Evolutionary conservation across 192 early-diverging fungal species (phyloP), one percentile per base, ranked within the genome.

Genomic region (Dissophora ornata): DNA sequence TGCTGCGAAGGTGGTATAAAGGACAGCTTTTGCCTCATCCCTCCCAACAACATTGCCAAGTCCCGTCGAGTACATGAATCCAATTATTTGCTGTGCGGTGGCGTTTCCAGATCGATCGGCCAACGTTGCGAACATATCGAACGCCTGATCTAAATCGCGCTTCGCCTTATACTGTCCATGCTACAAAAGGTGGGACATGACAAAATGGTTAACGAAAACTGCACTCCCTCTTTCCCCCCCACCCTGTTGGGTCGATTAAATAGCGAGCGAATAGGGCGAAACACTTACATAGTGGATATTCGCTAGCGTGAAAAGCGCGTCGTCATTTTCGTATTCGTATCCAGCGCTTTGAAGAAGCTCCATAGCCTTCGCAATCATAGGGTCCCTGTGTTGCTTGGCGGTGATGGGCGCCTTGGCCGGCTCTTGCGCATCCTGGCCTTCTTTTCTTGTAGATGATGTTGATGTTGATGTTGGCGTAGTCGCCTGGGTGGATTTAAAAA

Each of bases 61-160:
- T 1, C 95, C 96, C 0, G 96, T 96, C 13, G 96, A 90, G 79
- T 97, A 92, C 79, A 96, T 89, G 50, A 96, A 87, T 15, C 96
- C 97, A 6, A 97, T 77, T 84, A 93, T 93, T 28, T 96, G 90
- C 68, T 96, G 97, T 16, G 93, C 96, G 13, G 89, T 84, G 3
- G 92, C 84, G 71, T 94, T 91, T 52, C 95, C 96, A 26, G 81
- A 87, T 32, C 70, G 56, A 30, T 85, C 77, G 2, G 92, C 89
- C 30, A 94, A 81, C 40, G 64, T 32, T 54, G 78, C 60, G 71
- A 92, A 96, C 60, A 90, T 84, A 16, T 80, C 52, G 60, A 90
- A 90, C 26, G 94, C 92, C 16, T 75, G 56, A 2, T 71, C 54
- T 15, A 87, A 65, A 71, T 95, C 87, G 21, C 87, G 82, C 2